These are phyloP conservation scores for Casuarina glauca DNA, from an alignment of 306 rosid genomes.

Conservation along the genomic window DNA sequence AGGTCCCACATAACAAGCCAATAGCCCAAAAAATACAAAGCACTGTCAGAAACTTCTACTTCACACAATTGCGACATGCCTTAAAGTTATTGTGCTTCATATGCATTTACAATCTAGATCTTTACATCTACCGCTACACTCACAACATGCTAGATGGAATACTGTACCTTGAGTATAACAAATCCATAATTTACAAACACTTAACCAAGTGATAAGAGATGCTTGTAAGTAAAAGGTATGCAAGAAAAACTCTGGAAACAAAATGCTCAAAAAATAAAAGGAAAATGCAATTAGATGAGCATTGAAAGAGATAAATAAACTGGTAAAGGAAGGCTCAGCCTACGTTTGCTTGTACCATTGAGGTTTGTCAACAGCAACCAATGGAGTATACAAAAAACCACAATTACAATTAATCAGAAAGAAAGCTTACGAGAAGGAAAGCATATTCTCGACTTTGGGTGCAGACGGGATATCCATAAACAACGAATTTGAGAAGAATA, in stretches of 20 bases:
- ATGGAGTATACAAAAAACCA: neutral
- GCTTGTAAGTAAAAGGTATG: neutral
- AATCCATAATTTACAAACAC: neutral
- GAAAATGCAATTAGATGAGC: neutral
- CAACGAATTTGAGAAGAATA: conserved; percentile 91
- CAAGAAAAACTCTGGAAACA: neutral
- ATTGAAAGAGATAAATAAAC: neutral
- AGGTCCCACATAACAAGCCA: neutral
- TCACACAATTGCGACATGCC: neutral
- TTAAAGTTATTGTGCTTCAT: neutral
- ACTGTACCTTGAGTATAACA: neutral
- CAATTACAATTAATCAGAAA: neutral
- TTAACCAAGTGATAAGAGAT: neutral
- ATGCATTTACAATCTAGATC: neutral
- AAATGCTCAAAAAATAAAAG: conserved; percentile 6
- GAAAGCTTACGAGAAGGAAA: conserved; percentile 91
- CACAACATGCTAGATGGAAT: neutral
- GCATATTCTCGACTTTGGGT: conserved; percentile 98
- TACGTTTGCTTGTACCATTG: conserved; percentile 13
- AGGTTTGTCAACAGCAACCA: conserved; percentile 18
- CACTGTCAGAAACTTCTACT: neutral
- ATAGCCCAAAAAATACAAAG: neutral
- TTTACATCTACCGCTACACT: neutral
- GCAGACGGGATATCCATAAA: conserved; percentile 95
- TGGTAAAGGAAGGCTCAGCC: conserved; percentile 3